Conservation (phyloP, 2,329 filamentous ascomycete species). For the Torrubiella hemipterigena region DNA sequence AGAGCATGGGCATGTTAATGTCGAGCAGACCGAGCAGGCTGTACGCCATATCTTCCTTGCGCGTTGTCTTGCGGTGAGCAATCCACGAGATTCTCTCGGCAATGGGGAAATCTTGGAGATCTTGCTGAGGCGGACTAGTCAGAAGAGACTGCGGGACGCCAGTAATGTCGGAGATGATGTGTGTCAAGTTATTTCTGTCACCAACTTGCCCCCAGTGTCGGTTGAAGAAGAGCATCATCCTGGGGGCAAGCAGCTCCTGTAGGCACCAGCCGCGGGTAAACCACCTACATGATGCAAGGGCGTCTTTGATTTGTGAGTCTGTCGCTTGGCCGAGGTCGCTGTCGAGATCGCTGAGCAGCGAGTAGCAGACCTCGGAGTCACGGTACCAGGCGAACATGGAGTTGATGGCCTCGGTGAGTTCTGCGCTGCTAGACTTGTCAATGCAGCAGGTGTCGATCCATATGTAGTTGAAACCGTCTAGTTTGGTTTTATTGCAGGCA, state of each 20-base stretch:
- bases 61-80: slow-evolving; percentile 4
- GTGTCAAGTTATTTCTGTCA: too few relatives aligned
- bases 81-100: slow-evolving; percentile 7
- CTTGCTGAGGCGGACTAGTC: too few relatives aligned
- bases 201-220: too few relatives aligned
- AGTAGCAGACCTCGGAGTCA: slow-evolving; percentile 12
- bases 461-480: slow-evolving; percentile 9
- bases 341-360: slow-evolving; percentile 12
- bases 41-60: slow-evolving; percentile 8
- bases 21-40: slow-evolving; percentile 8
- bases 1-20: slow-evolving; percentile 8
- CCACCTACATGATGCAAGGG: slow-evolving; percentile 13
- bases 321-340: neutral
- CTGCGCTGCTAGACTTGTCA: slow-evolving; percentile 2
- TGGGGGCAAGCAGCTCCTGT: slow-evolving; percentile 50
- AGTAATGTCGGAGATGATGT: too few relatives aligned
- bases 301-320: neutral
- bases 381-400: slow-evolving; percentile 14
- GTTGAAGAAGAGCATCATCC: slow-evolving; percentile 3
- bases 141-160: too few relatives aligned
- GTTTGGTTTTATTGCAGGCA: slow-evolving; percentile 7
- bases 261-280: slow-evolving; percentile 41
- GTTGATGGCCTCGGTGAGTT: slow-evolving; percentile 3
- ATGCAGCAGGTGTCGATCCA: slow-evolving; percentile 19
- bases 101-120: too few relatives aligned